Conservation (phyloP, 78 protist species). For the Bodo saltans region DNA sequence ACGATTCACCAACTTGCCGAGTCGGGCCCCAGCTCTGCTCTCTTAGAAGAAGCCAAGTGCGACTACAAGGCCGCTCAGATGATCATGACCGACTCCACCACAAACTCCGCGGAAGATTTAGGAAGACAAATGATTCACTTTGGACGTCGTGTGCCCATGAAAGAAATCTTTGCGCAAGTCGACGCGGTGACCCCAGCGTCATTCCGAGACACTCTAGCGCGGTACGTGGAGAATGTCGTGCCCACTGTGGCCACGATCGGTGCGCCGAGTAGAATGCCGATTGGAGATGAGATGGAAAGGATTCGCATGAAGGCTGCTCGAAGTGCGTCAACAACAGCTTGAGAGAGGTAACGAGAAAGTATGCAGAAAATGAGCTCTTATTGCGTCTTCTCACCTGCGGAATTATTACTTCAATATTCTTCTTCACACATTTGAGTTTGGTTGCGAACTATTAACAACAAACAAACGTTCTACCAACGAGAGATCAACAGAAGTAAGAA, state of each 20-base stretch:
- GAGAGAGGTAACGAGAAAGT: too few relatives aligned
- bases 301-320: too few relatives aligned
- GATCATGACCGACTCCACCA: conserved; percentile 58
- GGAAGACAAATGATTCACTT: conserved; percentile 82
- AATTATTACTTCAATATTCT: too few relatives aligned
- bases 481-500: too few relatives aligned
- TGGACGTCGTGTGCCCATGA: conserved; percentile 72
- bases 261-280: too few relatives aligned
- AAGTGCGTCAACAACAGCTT: too few relatives aligned
- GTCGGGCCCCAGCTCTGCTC: neutral
- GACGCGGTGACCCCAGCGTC: conserved; percentile 60
- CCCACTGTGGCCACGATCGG: neutral
- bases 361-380: too few relatives aligned
- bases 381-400: too few relatives aligned
- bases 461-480: too few relatives aligned
- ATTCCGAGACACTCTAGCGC: conserved; percentile 44
- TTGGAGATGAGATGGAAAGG: too few relatives aligned
- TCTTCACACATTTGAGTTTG: too few relatives aligned
- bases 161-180: conserved; percentile 58
- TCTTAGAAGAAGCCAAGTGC: conserved; percentile 68
- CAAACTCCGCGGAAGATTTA: conserved; percentile 62
- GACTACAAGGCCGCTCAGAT: conserved; percentile 55
- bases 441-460: too few relatives aligned
- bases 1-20: neutral
- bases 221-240: neutral